These are phyloP conservation scores for Phoma sp. DNA, from an alignment of 2,329 filamentous ascomycete species.

Conservation along the genomic window DNA sequence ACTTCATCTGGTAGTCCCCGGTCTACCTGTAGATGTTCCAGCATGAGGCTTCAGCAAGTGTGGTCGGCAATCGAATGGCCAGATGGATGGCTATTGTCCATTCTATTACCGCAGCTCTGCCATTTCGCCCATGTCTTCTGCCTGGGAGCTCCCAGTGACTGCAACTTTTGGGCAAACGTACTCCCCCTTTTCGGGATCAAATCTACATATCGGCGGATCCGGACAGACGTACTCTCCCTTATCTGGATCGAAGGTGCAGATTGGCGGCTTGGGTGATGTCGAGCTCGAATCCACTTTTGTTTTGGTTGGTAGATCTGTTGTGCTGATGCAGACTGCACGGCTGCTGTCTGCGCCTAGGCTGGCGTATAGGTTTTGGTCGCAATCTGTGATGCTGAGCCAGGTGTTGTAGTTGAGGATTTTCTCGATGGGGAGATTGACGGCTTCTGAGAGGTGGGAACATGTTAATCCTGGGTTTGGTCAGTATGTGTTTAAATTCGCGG, in stretches of 20 bases:
- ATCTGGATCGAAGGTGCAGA: background rate
- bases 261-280: background rate
- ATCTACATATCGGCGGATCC: background rate
- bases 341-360: background rate
- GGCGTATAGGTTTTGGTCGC: background rate
- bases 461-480: background rate
- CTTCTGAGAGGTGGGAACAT: background rate
- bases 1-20: too few relatives aligned
- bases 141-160: background rate
- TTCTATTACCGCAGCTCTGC: background rate
- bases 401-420: background rate
- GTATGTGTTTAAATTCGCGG: background rate
- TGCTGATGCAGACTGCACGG: background rate
- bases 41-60: too few relatives aligned
- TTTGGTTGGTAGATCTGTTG: background rate
- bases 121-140: background rate
- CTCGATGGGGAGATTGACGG: background rate
- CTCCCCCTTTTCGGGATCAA: slow-evolving; percentile 6
- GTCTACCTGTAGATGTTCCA: too few relatives aligned
- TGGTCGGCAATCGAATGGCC: too few relatives aligned
- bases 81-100: too few relatives aligned
- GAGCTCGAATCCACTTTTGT: background rate
- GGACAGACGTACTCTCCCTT: slow-evolving; percentile 1
- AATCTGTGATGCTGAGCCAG: background rate
- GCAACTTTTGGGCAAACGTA: background rate